These are phyloP conservation scores for Scedosporium apiospermum DNA, from an alignment of 2,329 filamentous ascomycete genomes.

Conservation along the genomic window DNA sequence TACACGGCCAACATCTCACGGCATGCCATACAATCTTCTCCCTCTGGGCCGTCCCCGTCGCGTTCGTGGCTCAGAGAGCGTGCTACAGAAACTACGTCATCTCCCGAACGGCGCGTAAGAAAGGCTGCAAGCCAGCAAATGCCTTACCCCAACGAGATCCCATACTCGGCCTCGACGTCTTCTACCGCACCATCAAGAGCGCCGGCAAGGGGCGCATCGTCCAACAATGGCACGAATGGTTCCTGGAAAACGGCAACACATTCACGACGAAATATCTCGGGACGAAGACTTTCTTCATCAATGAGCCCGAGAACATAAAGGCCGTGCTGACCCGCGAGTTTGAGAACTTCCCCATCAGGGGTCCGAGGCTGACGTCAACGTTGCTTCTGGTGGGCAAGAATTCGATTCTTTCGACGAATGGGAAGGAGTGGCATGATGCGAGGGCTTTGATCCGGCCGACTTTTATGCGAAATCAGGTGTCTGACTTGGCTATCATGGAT, in stretches of 20 bases:
- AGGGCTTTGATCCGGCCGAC: constrained; percentile 75
- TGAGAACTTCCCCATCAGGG: background rate
- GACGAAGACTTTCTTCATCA: background rate
- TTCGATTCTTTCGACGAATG: background rate
- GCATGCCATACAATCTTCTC: background rate
- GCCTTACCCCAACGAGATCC: background rate
- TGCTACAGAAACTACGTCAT: background rate
- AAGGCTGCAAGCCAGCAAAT: background rate
- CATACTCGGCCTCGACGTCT: background rate
- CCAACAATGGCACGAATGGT: background rate
- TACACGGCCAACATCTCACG: background rate
- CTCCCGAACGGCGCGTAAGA: background rate
- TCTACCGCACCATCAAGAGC: background rate
- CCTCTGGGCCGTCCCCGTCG: background rate
- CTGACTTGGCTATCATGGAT: constrained; percentile 75
- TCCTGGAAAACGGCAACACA: background rate
- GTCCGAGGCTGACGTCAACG: background rate
- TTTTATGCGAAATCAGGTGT: constrained; percentile 76
- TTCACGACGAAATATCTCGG: background rate
- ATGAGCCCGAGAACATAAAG: constrained; percentile 1
- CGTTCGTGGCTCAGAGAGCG: background rate
- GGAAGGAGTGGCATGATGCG: constrained; percentile 59
- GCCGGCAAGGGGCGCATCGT: background rate
- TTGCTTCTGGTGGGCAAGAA: background rate
- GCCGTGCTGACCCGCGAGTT: background rate